phyloP scores from a whole-genome alignment of 1,284 basidiomycete species.

The Nidula niveotomentosa region DNA sequence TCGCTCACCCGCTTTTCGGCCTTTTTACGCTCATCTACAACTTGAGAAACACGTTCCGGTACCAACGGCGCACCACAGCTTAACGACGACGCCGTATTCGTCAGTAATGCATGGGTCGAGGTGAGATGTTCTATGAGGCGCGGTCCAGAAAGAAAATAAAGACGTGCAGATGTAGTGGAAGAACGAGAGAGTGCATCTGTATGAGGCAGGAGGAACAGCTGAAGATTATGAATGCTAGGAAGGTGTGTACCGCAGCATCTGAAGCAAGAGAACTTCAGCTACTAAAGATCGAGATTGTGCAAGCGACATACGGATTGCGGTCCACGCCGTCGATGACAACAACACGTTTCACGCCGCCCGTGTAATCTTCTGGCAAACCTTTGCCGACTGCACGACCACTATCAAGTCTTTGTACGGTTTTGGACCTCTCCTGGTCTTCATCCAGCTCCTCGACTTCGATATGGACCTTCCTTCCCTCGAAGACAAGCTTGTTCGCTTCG shows the following conservation, averaged over 20 bases:
- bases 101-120: slow-evolving; percentile 53
- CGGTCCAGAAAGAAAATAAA: slow-evolving; percentile 82
- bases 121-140: slow-evolving; percentile 66
- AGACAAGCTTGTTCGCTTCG: slow-evolving; percentile 65
- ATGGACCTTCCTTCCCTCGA: slow-evolving; percentile 61
- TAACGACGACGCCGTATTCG: slow-evolving; percentile 55
- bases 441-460: slow-evolving; percentile 71
- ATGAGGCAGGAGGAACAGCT: slow-evolving; percentile 69
- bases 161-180: slow-evolving; percentile 60
- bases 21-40: slow-evolving; percentile 66
- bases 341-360: slow-evolving; percentile 78
- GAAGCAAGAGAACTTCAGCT: slow-evolving; percentile 2
- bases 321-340: slow-evolving; percentile 83
- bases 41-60: slow-evolving; percentile 66
- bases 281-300: background rate
- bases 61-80: slow-evolving; percentile 66
- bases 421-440: slow-evolving; percentile 29
- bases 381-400: slow-evolving; percentile 50
- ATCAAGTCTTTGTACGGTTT: slow-evolving; percentile 34
- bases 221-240: slow-evolving; percentile 69
- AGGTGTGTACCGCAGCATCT: slow-evolving; percentile 90
- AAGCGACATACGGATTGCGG: slow-evolving; percentile 64
- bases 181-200: slow-evolving; percentile 61
- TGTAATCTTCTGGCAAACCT: slow-evolving; percentile 68
- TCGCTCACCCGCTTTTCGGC: slow-evolving; percentile 63